These are phyloP conservation scores for Flammula alnicola DNA, from an alignment of 1,284 basidiomycete genomes.

Conservation along the genomic window DNA sequence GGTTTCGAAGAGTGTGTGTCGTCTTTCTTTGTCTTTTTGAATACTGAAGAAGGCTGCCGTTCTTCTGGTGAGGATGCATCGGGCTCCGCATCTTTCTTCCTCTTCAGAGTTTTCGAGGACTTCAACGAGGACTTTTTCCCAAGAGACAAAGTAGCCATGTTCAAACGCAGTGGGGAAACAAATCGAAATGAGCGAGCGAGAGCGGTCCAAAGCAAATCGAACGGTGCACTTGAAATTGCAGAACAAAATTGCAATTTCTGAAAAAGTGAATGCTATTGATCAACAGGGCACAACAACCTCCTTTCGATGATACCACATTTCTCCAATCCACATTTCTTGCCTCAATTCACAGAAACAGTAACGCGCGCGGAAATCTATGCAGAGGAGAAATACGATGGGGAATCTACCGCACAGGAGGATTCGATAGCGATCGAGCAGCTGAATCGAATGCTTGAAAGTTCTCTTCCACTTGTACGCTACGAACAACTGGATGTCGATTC, in stretches of 20 bases:
- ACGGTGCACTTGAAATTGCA: too few species aligned
- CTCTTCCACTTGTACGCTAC: slow-evolving; percentile 13
- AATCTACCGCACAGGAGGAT: slow-evolving; percentile 7
- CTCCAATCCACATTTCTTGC: slow-evolving; percentile 35
- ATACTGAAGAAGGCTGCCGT: slow-evolving; percentile 1
- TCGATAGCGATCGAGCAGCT: slow-evolving; percentile 18
- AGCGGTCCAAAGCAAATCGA: background rate
- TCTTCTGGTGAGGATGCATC: slow-evolving; percentile 14
- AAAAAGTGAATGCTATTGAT: slow-evolving; percentile 22
- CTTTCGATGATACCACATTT: slow-evolving; percentile 32
- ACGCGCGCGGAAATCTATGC: slow-evolving; percentile 32
- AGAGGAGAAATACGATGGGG: slow-evolving; percentile 6
- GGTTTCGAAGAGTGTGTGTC: slow-evolving; percentile 7
- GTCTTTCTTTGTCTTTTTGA: slow-evolving; percentile 28
- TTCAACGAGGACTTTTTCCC: slow-evolving; percentile 22
- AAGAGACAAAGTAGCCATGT: slow-evolving; percentile 16
- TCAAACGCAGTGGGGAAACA: background rate
- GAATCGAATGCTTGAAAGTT: slow-evolving; percentile 22
- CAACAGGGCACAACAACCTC: slow-evolving; percentile 26
- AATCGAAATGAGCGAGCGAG: background rate
- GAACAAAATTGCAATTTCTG: slow-evolving; percentile 13
- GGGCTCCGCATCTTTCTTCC: too few species aligned
- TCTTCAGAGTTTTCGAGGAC: slow-evolving; percentile 28
- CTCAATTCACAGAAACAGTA: slow-evolving; percentile 21
- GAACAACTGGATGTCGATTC: too few species aligned